These are phyloP conservation scores for Starmera dryadoides DNA, from an alignment of 805 yeast species.

Conservation along the genomic window DNA sequence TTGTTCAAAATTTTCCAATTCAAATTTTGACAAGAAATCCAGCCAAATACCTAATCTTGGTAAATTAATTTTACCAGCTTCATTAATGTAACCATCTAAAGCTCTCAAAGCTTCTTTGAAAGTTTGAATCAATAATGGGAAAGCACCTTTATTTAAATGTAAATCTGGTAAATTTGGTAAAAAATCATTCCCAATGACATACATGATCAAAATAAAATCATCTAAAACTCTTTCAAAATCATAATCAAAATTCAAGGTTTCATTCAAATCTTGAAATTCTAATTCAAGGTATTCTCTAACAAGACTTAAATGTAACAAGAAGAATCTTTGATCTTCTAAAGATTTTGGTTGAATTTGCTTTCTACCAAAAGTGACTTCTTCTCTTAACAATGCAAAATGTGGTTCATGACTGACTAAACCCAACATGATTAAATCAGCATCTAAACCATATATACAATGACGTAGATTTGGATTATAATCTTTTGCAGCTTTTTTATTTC, in stretches of 20 bases:
- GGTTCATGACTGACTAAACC: constrained; percentile 91
- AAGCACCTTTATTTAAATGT: constrained; percentile 91
- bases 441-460: constrained; percentile 93
- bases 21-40: constrained; percentile 68
- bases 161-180: constrained; percentile 93
- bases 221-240: constrained; percentile 86
- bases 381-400: constrained; percentile 90
- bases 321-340: constrained; percentile 75
- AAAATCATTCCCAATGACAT: constrained; percentile 97
- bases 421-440: constrained; percentile 92
- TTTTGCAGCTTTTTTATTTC: constrained; percentile 67
- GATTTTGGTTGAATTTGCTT: constrained; percentile 31
- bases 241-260: constrained; percentile 54
- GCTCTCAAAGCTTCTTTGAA: constrained; percentile 74
- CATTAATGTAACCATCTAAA: constrained; percentile 79
- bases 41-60: constrained; percentile 70
- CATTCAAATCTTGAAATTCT: constrained; percentile 71
- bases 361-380: constrained; percentile 86
- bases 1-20: constrained; percentile 78
- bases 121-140: constrained; percentile 84
- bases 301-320: constrained; percentile 73
- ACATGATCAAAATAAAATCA: constrained; percentile 86
- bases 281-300: constrained; percentile 86
- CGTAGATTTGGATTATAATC: constrained; percentile 73
- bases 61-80: constrained; percentile 75